These are phyloP conservation scores for Ganoderma sp. DNA, from an alignment of 1,284 basidiomycete genomes.

Conservation along the genomic window DNA sequence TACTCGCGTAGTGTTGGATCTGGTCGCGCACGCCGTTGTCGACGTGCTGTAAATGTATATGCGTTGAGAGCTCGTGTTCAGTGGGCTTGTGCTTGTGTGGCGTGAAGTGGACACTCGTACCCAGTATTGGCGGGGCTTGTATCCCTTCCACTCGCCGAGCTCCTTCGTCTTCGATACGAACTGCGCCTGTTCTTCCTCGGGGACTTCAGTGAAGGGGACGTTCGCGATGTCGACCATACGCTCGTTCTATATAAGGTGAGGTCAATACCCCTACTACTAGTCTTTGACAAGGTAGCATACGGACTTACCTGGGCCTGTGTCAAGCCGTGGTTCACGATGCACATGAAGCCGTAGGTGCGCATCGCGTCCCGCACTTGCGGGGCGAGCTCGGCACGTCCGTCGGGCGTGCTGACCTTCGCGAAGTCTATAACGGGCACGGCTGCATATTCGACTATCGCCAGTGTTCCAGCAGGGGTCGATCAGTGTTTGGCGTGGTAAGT, in stretches of 20 bases:
- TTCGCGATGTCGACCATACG: constrained; percentile 30
- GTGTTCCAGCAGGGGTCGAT: too few relatives aligned
- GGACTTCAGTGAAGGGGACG: constrained; percentile 51
- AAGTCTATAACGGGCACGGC: constrained; percentile 74
- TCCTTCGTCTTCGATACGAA: constrained; percentile 57
- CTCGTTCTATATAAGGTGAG: constrained; percentile 32
- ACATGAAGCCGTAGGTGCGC: constrained; percentile 67
- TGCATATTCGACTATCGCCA: constrained; percentile 75
- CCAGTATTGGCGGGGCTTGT: constrained; percentile 63
- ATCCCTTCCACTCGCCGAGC: constrained; percentile 62
- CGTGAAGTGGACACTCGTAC: constrained; percentile 39
- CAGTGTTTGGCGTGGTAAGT: too few relatives aligned
- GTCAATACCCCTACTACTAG: too few relatives aligned
- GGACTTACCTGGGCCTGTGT: constrained; percentile 53
- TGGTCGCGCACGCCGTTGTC: constrained; percentile 64
- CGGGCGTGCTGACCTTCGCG: constrained; percentile 53
- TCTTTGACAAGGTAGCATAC: too few relatives aligned
- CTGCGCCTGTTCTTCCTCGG: constrained; percentile 59
- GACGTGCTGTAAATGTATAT: constrained; percentile 48
- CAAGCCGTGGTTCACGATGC: constrained; percentile 65
- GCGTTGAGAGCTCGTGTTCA: neutral
- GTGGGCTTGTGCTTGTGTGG: too few relatives aligned
- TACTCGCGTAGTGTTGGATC: constrained; percentile 64
- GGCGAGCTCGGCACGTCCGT: constrained; percentile 48
- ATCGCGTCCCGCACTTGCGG: constrained; percentile 63